Conservation (phyloP, 2,329 filamentous ascomycete genomes). For the Monilinia aucupariae region DNA sequence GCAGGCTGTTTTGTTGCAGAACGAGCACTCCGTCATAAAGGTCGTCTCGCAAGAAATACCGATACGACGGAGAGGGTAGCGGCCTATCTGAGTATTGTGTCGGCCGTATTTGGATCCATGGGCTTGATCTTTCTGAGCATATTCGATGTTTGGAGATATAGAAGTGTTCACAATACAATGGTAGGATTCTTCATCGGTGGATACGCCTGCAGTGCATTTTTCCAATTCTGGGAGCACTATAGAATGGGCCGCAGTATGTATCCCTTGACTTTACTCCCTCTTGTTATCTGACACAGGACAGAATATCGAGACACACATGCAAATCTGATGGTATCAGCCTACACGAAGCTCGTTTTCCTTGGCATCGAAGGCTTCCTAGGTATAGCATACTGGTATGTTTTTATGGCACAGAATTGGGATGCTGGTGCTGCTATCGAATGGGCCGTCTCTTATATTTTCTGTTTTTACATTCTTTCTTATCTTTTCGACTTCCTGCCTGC, state of each 20-base stretch:
- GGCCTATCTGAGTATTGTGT: constrained; percentile 55
- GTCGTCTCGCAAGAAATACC: constrained; percentile 70
- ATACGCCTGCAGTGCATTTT: constrained; percentile 77
- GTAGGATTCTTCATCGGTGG: constrained; percentile 77
- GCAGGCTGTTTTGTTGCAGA: constrained; percentile 76
- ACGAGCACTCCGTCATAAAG: constrained; percentile 76
- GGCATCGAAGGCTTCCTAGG: constrained; percentile 81
- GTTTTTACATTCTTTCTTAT: constrained; percentile 80
- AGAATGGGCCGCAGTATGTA: constrained; percentile 66
- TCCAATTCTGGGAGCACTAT: constrained; percentile 84
- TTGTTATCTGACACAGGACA: neutral
- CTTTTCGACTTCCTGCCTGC: constrained; percentile 80
- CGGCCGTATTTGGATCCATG: constrained; percentile 67
- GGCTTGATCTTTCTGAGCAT: constrained; percentile 79
- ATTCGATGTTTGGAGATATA: constrained; percentile 74
- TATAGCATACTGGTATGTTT: constrained; percentile 75
- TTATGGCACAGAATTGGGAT: constrained; percentile 60
- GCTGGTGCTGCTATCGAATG: constrained; percentile 71
- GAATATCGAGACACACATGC: constrained; percentile 10
- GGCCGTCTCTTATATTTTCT: constrained; percentile 75
- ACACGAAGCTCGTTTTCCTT: constrained; percentile 63
- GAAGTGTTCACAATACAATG: constrained; percentile 66
- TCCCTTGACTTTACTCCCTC: neutral
- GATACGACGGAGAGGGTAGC: constrained; percentile 58
- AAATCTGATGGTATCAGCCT: constrained; percentile 54